Percentiles rank a stretch among this genome's conserved stretches.
Evolutionary conservation across 1,284 basidiomycete genomes (phyloP).

Genomic region (Pascua sp.): DNA sequence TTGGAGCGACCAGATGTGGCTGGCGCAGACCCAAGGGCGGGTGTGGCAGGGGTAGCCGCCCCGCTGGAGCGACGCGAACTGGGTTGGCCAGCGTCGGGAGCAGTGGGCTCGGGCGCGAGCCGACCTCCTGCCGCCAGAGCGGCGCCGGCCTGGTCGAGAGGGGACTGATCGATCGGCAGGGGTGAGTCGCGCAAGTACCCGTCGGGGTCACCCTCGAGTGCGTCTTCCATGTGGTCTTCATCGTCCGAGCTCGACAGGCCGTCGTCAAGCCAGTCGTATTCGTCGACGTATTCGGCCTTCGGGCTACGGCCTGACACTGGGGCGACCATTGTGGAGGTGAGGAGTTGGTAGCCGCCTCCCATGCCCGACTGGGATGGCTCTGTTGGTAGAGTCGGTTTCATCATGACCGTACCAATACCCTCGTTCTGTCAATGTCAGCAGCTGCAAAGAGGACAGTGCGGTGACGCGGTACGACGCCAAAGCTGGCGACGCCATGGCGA

Average conservation of each 20-base stretch:
- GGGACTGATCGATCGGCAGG: slow-evolving; percentile 1
- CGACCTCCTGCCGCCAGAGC: not conserved
- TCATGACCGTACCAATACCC: slow-evolving; percentile 74
- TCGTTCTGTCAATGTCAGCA: slow-evolving; percentile 60
- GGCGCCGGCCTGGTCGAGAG: slow-evolving; percentile 4
- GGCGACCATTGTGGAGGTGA: slow-evolving; percentile 22
- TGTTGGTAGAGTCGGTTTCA: slow-evolving; percentile 7
- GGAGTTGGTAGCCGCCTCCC: not conserved
- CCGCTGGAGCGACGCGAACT: not conserved
- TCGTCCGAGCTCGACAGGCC: slow-evolving; percentile 62
- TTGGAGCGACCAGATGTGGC: no score
- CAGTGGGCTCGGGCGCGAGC: not conserved
- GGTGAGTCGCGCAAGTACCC: slow-evolving; percentile 22
- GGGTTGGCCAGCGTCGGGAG: not conserved
- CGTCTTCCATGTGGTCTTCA: slow-evolving; percentile 52
- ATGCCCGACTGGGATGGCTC: slow-evolving; percentile 1
- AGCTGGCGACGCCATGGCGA: no score
- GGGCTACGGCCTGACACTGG: slow-evolving; percentile 12
- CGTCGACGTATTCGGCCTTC: slow-evolving; percentile 15
- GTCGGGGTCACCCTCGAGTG: slow-evolving; percentile 34
- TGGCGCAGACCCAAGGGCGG: no score
- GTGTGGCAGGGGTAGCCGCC: not conserved
- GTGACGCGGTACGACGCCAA: not conserved
- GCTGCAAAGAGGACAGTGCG: not conserved
- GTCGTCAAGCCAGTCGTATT: slow-evolving; percentile 68